phyloP scores from a whole-genome alignment of 305 asterid species.

The Euphrasia arctica region DNA sequence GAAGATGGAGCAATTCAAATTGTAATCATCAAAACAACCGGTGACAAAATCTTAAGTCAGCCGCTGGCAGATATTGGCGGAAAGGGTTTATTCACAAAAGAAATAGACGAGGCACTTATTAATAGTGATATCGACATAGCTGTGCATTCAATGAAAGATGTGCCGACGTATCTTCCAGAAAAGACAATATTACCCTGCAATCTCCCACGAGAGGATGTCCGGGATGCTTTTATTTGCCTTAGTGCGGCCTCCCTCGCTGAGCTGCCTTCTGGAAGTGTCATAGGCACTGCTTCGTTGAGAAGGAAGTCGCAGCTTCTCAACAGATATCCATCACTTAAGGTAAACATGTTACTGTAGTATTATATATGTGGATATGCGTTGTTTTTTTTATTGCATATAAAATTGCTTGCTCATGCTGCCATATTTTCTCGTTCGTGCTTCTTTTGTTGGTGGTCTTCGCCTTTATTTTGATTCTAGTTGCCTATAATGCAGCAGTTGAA shows the following conservation, averaged over 20 bases:
- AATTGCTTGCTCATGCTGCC: neutral
- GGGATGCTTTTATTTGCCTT: conserved; percentile 78
- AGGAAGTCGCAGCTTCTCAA: conserved; percentile 82
- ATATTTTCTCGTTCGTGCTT: conserved; percentile 1
- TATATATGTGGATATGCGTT: neutral
- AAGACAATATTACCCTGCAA: conserved; percentile 71
- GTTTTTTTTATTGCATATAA: neutral
- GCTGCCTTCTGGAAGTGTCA: conserved; percentile 63
- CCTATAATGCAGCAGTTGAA: neutral
- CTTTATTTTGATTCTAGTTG: neutral
- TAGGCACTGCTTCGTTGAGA: conserved; percentile 81
- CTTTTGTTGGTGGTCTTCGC: conserved; percentile 1
- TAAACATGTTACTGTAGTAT: conserved; percentile 24
- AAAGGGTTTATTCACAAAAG: conserved; percentile 80
- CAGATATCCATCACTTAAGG: conserved; percentile 62
- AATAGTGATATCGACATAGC: conserved; percentile 75
- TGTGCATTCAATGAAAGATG: conserved; percentile 91
- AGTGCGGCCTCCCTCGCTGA: conserved; percentile 60
- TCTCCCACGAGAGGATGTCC: conserved; percentile 80
- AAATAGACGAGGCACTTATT: conserved; percentile 80
- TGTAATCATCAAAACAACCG: conserved; percentile 72
- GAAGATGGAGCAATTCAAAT: conserved; percentile 78
- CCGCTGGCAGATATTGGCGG: conserved; percentile 91
- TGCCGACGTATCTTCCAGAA: conserved; percentile 77
- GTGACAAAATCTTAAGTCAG: conserved; percentile 75